These are phyloP conservation scores for Globisporangium carolinianum DNA, from an alignment of 352 stramenopile species.

Conservation along the genomic window DNA sequence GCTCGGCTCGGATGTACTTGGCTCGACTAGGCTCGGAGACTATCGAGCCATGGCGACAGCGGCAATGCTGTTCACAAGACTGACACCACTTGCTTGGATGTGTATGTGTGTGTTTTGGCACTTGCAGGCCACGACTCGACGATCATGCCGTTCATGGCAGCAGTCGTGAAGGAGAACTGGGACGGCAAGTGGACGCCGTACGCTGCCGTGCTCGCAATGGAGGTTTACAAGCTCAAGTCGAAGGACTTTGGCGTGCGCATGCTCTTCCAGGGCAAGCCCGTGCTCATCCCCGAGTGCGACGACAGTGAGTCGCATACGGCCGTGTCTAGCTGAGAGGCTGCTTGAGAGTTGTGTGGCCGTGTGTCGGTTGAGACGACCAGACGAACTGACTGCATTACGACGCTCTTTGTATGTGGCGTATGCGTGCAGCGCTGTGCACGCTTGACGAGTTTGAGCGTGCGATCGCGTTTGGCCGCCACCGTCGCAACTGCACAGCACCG, in stretches of 20 bases:
- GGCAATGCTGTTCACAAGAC: background rate
- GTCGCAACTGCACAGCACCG: slow-evolving; percentile 41
- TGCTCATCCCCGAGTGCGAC: slow-evolving; percentile 59
- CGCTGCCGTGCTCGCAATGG: slow-evolving; percentile 62
- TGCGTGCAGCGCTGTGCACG: slow-evolving; percentile 36
- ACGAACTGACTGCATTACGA: too few species aligned
- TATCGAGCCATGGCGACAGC: too few species aligned
- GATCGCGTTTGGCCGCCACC: slow-evolving; percentile 49
- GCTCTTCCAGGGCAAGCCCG: slow-evolving; percentile 69
- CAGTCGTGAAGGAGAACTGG: slow-evolving; percentile 66
- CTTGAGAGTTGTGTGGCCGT: slow-evolving; percentile 1
- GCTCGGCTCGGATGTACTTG: too few species aligned
- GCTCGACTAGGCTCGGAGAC: too few species aligned
- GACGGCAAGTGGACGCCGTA: slow-evolving; percentile 82
- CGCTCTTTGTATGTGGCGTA: too few species aligned
- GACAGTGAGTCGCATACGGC: slow-evolving; percentile 41
- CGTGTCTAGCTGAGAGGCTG: too few species aligned
- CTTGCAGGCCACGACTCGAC: slow-evolving; percentile 69
- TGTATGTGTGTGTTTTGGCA: background rate
- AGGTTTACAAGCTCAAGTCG: slow-evolving; percentile 76
- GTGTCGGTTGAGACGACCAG: background rate
- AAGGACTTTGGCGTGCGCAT: slow-evolving; percentile 49
- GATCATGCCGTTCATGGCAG: slow-evolving; percentile 79
- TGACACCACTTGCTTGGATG: background rate
- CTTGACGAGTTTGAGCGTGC: slow-evolving; percentile 54